A percentile compares a stretch with the other conserved stretches of the same genome.
Conservation (phyloP, 345 rosid genomes). For the Punica granatum region DNA sequence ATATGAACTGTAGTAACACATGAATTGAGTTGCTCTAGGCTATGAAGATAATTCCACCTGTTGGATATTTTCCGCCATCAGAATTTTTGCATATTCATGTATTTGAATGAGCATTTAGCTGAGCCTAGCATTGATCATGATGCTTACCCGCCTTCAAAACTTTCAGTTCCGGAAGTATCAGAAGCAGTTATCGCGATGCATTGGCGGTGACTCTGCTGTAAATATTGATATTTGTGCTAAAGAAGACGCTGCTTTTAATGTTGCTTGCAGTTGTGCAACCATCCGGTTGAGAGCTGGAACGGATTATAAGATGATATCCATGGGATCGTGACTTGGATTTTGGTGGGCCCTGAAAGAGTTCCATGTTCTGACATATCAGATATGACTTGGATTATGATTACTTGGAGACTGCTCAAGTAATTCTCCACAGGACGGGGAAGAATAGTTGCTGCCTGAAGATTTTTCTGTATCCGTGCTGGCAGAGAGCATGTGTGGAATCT, state of each 20-base stretch:
- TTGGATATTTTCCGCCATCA: no score
- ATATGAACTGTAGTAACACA: background rate
- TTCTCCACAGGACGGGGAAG: slow-evolving; percentile 26
- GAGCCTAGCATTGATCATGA: background rate
- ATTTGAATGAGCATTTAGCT: no score
- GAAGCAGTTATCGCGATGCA: no score
- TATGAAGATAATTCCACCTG: background rate
- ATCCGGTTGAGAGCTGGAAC: no score
- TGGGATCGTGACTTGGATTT: background rate
- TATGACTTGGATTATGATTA: no score
- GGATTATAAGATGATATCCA: no score
- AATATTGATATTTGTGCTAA: background rate
- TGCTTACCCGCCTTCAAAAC: background rate
- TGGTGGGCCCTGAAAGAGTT: background rate
- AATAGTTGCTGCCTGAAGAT: slow-evolving; percentile 28
- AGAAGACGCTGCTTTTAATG: background rate
- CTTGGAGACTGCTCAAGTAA: no score
- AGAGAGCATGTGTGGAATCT: slow-evolving; percentile 98
- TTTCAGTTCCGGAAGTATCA: no score
- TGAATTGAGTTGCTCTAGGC: background rate
- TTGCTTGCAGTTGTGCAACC: no score
- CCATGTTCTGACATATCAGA: background rate
- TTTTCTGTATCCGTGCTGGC: slow-evolving; percentile 92
- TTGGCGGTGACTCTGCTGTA: background rate
- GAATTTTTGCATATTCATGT: no score